Evolutionary conservation across 257 asterid genomes (phyloP).

Genomic region (Echites panduratus): DNA sequence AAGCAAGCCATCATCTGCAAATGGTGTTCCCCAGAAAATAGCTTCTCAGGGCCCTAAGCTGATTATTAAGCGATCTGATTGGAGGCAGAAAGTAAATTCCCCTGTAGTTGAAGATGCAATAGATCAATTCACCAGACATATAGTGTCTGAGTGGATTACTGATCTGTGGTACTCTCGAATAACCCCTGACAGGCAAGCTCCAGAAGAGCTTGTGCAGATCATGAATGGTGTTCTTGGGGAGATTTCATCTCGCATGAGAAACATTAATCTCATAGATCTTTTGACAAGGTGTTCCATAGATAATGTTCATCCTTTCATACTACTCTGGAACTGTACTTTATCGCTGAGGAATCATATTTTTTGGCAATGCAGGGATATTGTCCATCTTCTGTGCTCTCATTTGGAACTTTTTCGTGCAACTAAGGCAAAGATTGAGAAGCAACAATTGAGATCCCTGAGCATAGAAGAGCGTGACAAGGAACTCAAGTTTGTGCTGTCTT

Average conservation of each 20-base stretch:
- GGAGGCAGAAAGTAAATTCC: constrained; percentile 89
- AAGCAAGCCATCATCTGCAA: constrained; percentile 43
- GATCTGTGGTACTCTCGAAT: constrained; percentile 91
- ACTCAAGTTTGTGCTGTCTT: constrained; percentile 65
- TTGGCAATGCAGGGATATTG: constrained; percentile 57
- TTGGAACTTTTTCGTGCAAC: constrained; percentile 76
- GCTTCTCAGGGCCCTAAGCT: constrained; percentile 33
- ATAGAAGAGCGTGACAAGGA: constrained; percentile 62
- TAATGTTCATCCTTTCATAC: constrained; percentile 23
- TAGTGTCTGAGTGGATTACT: constrained; percentile 96
- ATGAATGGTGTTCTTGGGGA: constrained; percentile 82
- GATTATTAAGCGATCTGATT: constrained; percentile 48
- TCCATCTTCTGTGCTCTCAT: constrained; percentile 49
- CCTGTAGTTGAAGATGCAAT: constrained; percentile 90
- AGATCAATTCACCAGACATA: constrained; percentile 74
- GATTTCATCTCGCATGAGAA: constrained; percentile 77
- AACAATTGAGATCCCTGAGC: constrained; percentile 42
- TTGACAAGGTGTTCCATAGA: constrained; percentile 60
- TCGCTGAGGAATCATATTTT: constrained; percentile 24
- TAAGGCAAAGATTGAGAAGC: constrained; percentile 57
- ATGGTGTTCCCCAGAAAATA: constrained; percentile 31
- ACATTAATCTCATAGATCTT: constrained; percentile 78
- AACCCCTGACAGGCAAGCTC: constrained; percentile 86
- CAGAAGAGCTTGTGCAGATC: constrained; percentile 85
- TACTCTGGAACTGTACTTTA: constrained; percentile 14